Conservation (phyloP, 2,329 filamentous ascomycete species). For the Gnomoniopsis smithogilvyi region DNA sequence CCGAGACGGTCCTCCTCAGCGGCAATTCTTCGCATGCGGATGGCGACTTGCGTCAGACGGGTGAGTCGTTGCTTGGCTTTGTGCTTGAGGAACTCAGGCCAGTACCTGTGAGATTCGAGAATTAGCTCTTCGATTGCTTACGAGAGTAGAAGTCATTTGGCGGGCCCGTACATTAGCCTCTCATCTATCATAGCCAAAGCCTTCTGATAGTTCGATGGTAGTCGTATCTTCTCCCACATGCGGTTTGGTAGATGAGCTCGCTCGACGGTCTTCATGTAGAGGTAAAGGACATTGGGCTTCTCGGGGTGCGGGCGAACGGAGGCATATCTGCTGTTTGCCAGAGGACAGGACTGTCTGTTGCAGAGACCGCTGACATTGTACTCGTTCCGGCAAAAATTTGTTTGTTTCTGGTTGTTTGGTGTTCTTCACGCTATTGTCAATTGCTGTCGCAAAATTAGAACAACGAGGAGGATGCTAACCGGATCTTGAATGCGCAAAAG, state of each 20-base stretch:
- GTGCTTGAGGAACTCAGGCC: conserved; percentile 88
- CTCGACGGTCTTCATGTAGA: conserved; percentile 96
- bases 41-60: conserved; percentile 85
- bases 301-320: conserved; percentile 78
- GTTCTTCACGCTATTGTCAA: conserved; percentile 46
- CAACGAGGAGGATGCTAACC: conserved; percentile 47
- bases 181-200: conserved; percentile 86
- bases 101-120: conserved; percentile 33
- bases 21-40: conserved; percentile 73
- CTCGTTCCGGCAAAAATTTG: conserved; percentile 91
- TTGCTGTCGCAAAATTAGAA: background rate
- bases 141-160: background rate
- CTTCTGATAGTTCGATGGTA: conserved; percentile 86
- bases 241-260: conserved; percentile 84
- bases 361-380: conserved; percentile 83
- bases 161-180: conserved; percentile 65
- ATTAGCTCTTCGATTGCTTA: background rate
- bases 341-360: conserved; percentile 83
- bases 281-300: conserved; percentile 58
- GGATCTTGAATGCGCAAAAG: conserved; percentile 91
- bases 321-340: conserved; percentile 90
- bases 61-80: conserved; percentile 97
- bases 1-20: conserved; percentile 88
- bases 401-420: conserved; percentile 65
- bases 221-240: conserved; percentile 90